A percentile compares a stretch with the other conserved stretches of the same genome.
phyloP scores from a whole-genome alignment of 495 filamentous ascomycete species.

The Annulohypoxylon nitens region DNA sequence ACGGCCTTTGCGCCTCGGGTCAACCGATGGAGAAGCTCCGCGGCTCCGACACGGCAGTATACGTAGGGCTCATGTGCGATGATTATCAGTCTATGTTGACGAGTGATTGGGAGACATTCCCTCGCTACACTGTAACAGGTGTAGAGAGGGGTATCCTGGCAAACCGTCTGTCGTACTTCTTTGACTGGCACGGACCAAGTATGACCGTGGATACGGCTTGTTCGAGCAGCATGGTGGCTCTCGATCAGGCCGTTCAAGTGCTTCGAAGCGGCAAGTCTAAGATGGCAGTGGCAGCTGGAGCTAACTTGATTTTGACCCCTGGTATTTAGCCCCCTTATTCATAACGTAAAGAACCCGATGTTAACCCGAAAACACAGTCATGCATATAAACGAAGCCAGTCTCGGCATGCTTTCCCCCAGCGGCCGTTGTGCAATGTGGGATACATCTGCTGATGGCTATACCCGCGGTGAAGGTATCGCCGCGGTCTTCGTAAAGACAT shows the following conservation, averaged over 20 bases:
- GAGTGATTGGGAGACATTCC: not conserved
- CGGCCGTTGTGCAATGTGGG: conserved; percentile 57
- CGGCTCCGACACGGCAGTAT: conserved; percentile 3
- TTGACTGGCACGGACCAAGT: conserved; percentile 2
- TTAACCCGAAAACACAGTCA: not conserved
- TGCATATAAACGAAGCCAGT: conserved; percentile 45
- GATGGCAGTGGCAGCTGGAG: conserved; percentile 61
- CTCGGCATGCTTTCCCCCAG: conserved; percentile 48
- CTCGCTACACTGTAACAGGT: not conserved
- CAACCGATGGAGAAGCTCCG: not conserved
- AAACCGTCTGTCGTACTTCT: conserved; percentile 11
- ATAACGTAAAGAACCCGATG: not conserved
- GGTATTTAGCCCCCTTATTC: conserved; percentile 44
- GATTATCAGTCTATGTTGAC: not conserved
- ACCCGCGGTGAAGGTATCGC: not conserved
- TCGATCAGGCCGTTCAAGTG: conserved; percentile 24
- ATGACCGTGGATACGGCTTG: conserved; percentile 60
- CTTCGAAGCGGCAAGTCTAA: conserved; percentile 22
- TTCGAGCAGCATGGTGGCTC: conserved; percentile 23
- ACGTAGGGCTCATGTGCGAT: not conserved
- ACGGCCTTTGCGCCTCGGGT: not conserved
- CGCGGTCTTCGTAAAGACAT: not conserved
- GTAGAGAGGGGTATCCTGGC: not conserved
- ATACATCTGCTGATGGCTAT: conserved; percentile 71
- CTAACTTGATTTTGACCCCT: conserved; percentile 61